Percentiles rank a stretch among this genome's conserved stretches.
Evolutionary conservation across 345 rosid species (phyloP).

Genomic region (Anastatica hierochuntica): DNA sequence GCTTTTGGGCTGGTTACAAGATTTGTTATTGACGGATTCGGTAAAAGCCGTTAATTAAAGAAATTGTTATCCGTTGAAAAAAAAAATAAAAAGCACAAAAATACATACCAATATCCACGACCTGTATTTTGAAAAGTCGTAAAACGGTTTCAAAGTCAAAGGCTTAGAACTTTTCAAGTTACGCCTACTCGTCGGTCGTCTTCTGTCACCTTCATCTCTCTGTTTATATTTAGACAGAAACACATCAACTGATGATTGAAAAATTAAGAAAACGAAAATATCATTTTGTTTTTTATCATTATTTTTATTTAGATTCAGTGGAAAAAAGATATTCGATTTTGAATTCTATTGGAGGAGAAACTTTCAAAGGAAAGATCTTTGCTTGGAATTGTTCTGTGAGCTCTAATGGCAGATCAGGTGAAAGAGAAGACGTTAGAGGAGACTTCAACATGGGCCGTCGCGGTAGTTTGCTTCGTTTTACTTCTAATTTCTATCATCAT

Average conservation of each 20-base stretch:
- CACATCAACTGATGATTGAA: too few relatives aligned
- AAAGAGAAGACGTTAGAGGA: conserved; percentile 32
- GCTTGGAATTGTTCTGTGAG: conserved; percentile 1
- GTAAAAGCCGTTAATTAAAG: too few relatives aligned
- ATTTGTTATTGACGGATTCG: too few relatives aligned
- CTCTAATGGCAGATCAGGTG: conserved; percentile 7
- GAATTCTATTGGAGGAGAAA: neutral
- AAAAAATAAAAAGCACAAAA: too few relatives aligned
- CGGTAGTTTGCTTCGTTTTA: conserved; percentile 58
- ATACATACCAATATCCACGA: too few relatives aligned
- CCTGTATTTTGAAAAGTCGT: too few relatives aligned
- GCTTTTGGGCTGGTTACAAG: too few relatives aligned
- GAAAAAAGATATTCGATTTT: too few relatives aligned
- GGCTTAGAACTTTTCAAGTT: conserved; percentile 7
- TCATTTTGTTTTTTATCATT: neutral
- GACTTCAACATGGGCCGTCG: conserved; percentile 87
- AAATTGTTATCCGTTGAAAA: too few relatives aligned
- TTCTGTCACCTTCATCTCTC: conserved; percentile 12
- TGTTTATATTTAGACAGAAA: conserved; percentile 13
- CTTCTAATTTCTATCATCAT: conserved; percentile 41
- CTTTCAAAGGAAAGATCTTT: neutral
- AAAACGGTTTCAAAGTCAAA: conserved; percentile 18
- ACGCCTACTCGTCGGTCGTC: conserved; percentile 15
- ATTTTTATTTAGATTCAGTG: too few relatives aligned
- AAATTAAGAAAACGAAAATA: neutral